Evolutionary conservation across 2,329 filamentous ascomycete species (phyloP).

Genomic region (Ilyonectria mors-panacis): DNA sequence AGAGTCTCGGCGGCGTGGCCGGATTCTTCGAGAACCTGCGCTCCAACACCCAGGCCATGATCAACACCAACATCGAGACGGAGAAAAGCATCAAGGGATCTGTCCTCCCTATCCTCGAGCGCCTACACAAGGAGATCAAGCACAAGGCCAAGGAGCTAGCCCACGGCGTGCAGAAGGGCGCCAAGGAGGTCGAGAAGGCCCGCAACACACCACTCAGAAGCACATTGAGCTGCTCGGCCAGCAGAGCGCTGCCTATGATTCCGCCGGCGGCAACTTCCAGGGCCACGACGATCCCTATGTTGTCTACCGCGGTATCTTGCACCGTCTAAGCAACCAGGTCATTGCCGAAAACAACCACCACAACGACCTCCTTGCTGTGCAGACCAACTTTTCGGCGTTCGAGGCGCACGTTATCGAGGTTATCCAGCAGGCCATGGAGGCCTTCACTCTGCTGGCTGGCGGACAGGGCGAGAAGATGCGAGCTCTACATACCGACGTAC

Average conservation of each 20-base stretch:
- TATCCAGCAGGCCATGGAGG: constrained; percentile 84
- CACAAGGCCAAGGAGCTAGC: constrained; percentile 92
- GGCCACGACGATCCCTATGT: constrained; percentile 90
- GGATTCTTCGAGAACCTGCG: constrained; percentile 96
- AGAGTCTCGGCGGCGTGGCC: constrained; percentile 87
- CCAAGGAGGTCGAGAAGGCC: constrained; percentile 93
- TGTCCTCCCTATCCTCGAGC: constrained; percentile 89
- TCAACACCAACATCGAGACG: constrained; percentile 91
- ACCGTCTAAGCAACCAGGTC: constrained; percentile 92
- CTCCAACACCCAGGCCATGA: constrained; percentile 90
- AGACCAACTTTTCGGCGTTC: constrained; percentile 89
- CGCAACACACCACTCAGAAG: constrained; percentile 88
- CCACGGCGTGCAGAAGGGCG: constrained; percentile 83
- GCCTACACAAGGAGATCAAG: constrained; percentile 96
- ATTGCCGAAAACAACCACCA: constrained; percentile 96
- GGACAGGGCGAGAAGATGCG: constrained; percentile 87
- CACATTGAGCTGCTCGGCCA: constrained; percentile 95
- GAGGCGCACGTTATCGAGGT: constrained; percentile 88
- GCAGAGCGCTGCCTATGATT: constrained; percentile 85
- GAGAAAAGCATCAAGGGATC: constrained; percentile 90
- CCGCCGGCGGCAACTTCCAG: constrained; percentile 78
- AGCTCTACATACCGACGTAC: constrained; percentile 87
- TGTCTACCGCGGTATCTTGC: constrained; percentile 82
- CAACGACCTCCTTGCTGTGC: constrained; percentile 91
- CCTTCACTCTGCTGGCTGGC: constrained; percentile 85